Percentiles rank a stretch among this genome's conserved stretches.
phyloP scores from a whole-genome alignment of 192 early-diverging fungal genomes.

The Coemansia sp. region DNA sequence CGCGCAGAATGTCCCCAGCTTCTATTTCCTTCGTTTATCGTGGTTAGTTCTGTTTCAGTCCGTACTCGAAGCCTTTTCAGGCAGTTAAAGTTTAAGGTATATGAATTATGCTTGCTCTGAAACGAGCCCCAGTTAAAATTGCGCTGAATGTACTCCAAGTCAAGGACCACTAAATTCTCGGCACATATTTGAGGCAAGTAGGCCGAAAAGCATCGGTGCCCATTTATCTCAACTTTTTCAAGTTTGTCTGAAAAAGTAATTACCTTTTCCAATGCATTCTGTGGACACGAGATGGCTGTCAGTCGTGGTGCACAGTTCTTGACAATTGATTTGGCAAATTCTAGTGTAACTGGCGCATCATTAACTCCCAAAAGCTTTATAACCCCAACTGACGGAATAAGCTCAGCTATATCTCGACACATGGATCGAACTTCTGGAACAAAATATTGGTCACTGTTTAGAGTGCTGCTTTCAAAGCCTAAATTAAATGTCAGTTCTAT shows the following conservation, averaged over 20 bases:
- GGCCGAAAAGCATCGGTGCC: no score
- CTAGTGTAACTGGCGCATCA: neutral
- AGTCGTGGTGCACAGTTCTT: neutral
- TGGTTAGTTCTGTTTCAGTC: neutral
- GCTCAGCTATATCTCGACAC: neutral
- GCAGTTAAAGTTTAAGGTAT: neutral
- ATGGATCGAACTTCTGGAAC: neutral
- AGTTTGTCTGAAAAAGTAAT: neutral
- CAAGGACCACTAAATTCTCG: neutral
- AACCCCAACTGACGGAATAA: neutral
- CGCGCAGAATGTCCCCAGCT: neutral
- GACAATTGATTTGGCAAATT: neutral
- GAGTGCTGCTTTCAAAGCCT: no score
- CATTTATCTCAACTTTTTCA: neutral
- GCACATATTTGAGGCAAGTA: slow-evolving; percentile 2
- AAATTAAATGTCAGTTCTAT: neutral
- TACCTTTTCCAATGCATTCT: neutral
- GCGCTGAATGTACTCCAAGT: neutral
- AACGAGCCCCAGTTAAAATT: neutral
- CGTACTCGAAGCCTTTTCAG: neutral
- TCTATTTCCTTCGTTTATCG: neutral
- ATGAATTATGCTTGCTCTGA: neutral
- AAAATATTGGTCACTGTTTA: neutral
- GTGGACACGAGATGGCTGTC: neutral
- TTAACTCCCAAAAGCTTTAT: neutral